These are phyloP conservation scores for Alternaria burnsii DNA, from an alignment of 2,329 filamentous ascomycete species.

Conservation along the genomic window DNA sequence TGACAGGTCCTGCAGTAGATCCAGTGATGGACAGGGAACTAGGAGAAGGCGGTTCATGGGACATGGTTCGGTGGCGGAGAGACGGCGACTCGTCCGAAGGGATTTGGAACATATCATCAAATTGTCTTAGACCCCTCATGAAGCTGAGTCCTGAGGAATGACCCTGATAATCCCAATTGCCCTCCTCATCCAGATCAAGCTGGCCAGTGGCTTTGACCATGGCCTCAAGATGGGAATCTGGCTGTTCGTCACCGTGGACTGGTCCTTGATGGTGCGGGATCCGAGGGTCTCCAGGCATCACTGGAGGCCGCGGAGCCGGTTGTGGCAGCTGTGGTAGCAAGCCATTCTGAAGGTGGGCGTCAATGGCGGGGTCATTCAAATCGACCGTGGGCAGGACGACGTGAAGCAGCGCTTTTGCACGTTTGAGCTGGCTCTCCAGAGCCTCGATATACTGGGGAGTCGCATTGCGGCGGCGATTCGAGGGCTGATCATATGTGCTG, in stretches of 20 bases:
- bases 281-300: constrained; percentile 31
- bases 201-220: constrained; percentile 96
- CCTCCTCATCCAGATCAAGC: constrained; percentile 88
- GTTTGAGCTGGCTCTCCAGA: constrained; percentile 81
- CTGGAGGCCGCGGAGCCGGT: constrained; percentile 31
- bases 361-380: constrained; percentile 83
- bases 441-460: constrained; percentile 93
- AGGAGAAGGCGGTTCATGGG: constrained; percentile 74
- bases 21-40: constrained; percentile 70
- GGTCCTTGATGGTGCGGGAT: constrained; percentile 30
- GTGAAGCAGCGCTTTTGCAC: constrained; percentile 80
- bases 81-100: constrained; percentile 67
- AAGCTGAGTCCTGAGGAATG: constrained; percentile 92
- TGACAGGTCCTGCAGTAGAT: constrained; percentile 45
- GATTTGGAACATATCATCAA: constrained; percentile 77
- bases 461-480: constrained; percentile 87
- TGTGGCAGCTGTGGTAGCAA: constrained; percentile 55
- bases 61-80: constrained; percentile 62
- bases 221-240: constrained; percentile 78
- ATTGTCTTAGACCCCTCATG: constrained; percentile 84
- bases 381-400: constrained; percentile 85
- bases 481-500: constrained; percentile 88
- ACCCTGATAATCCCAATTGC: constrained; percentile 94
- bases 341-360: constrained; percentile 77
- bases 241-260: constrained; percentile 44